Evolutionary conservation across 805 yeast species (phyloP), one percentile per base, ranked within the genome.

Genomic region (Aciculoconidium aculeatum): DNA sequence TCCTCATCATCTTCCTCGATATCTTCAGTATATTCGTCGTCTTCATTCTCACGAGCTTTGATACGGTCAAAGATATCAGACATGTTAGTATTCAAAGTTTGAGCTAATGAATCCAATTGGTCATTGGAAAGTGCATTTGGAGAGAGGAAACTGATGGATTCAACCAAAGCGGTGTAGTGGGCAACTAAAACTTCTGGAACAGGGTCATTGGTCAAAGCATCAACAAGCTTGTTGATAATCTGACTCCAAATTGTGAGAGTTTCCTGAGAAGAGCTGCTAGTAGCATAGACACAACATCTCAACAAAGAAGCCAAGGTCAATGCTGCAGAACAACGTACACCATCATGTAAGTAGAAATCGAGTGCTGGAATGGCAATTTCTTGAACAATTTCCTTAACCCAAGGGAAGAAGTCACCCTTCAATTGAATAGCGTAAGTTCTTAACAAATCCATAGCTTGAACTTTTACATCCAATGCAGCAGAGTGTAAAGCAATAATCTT

Each of bases 401-500:
- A 90, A 6, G 85, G 88, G 44, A 73, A 80, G 55, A 92, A 92
- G 31, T 74, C 80, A 14, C 73, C 88, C 39, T 83, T 85, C 39
- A 92, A 70, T 37, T 83, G 82, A 27, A 80, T 77, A 10, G 96
- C 94, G 51, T 92, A 92, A 5, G 80, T 74, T 40, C 85, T 75
- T 31, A 92, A 64, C 30, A 90, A 64, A 49, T 90, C 96, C 66
- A 92, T 84, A 5, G 97, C 96, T 23, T 80, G 72, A 3, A 85
- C 88, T 58, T 92, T 92, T 40, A 90, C 97, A 50, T 92, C 98
- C 35, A 92, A 67, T n/a, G 84, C 66, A 8, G 96, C 86, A 3
- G 96, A 88, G 51, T 90, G 95, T 30, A 92, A 86, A 13, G 96
- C 97, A 47, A 92, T 76, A 48, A 85, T 88, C 55, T 86, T 88